Base-by-base conservation (phyloP, 148 eudicot species). In the Rhododendron williamsianum region DNA sequence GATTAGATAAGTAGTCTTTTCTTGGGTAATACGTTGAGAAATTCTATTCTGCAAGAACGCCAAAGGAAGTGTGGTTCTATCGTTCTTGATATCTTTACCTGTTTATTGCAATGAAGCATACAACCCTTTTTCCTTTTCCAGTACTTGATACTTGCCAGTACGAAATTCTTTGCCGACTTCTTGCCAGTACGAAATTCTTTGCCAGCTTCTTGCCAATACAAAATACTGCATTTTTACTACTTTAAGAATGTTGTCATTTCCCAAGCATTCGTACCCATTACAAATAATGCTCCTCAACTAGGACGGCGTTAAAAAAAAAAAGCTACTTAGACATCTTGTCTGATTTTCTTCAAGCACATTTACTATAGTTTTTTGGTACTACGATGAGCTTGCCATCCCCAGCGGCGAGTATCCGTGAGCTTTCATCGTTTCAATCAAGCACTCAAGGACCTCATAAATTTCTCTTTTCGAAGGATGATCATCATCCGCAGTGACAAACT, bases 401-500 rank as follows among this genome's bases (percentile, higher is more conserved):
- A 45, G 16, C 60, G 83, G 3, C 45, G 7, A 41, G 38, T 56
- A 36, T n/a, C 72, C 83, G 9, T 25, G 46, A 33, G 48, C 16
- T 19, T 36, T 81, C 71, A 81, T 81, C 2, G 72, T 81, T 58
- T 81, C 21, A 35, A 81, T 82, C 77, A 82, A 67, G 23, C 45
- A 15, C 52, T 25, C 77, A 54, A 82, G 84, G 36, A 45, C 84
- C 21, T 65, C 84, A 25, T 82, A 82, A 43, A 67, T 82, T 82
- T 69, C 77, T n/a, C 16, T 82, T 19, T 72, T 49, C 48, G 69
- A 51, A 4, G 74, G 83, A 84, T 89, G 89, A 67, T 84, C 83
- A 86, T 78, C 63, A 85, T 89, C 89, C 52, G 87, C 89, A 48
- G 88, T 87, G 27, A 91, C 87, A 85, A 90, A 88, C 85, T 89